Evolutionary conservation across 2,329 filamentous ascomycete genomes (phyloP), one percentile per base, ranked within the genome.

Genomic region (Fusarium austroafricanum): DNA sequence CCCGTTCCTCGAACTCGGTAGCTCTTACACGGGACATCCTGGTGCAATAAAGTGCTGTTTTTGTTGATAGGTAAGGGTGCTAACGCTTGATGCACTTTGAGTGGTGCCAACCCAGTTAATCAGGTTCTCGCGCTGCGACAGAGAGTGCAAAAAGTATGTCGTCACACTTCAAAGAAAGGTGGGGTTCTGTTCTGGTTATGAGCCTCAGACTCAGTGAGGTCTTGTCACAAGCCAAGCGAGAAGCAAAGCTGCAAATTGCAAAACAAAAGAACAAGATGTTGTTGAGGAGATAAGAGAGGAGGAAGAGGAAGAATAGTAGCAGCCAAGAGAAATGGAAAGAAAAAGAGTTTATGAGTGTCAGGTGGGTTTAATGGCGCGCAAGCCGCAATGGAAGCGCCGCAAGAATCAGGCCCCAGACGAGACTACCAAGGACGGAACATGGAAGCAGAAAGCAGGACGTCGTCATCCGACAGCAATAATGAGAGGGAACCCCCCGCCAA

Each of bases 1-100:
- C 83, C 66, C 80, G 79, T 62, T 85, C 83, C 64, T 83, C 82
- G 58, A 83, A 79, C 10, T 83, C 82, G 70, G 77, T 80, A 26
- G 69, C 65, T 51, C 73, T 72, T 47, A 67, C 68, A 26, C 74
- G 61, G 59, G 75, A 67, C 76, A 77, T 78, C 61, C 43, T 66
- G 50, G 49, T 42, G 47, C 40, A 39, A 42, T 53, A 28, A 56
- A 50, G 33, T 58, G 42, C 42, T 42, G 38, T 47, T 60, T 54
- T 50, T 44, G 29, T 39, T 40, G 28, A 51, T 53, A 47, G 29
- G 20, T 51, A 21, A 21, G 10, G 23, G 20, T 42, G 8, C 46
- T 53, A 60, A 35, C 10, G 44, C 51, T 56, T 37, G 29, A 33
- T 66, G 40, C 42, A 46, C 61, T 50, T 44, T 44, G 54, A 56